A percentile compares a stretch with the other conserved stretches of the same genome.
Conservation (phyloP, 2,329 filamentous ascomycete species). For the Diaporthe ilicicola region DNA sequence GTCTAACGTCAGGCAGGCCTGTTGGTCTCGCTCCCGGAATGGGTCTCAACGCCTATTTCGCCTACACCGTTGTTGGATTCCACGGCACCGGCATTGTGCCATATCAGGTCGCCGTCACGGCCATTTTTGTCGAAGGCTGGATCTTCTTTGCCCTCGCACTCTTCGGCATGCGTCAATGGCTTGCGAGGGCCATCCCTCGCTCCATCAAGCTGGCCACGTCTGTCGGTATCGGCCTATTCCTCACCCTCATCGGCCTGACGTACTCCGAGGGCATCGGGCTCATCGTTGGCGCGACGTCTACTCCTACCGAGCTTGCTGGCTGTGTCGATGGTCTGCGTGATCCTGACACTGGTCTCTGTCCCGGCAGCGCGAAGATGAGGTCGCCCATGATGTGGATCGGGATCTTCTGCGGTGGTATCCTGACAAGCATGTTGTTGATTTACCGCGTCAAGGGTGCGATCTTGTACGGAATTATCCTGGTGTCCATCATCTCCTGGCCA, state of each 20-base stretch:
- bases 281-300: constrained; percentile 72
- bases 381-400: constrained; percentile 87
- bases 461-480: constrained; percentile 82
- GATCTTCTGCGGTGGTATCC: constrained; percentile 84
- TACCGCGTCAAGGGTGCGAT: constrained; percentile 89
- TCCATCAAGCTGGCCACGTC: constrained; percentile 89
- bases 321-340: constrained; percentile 60
- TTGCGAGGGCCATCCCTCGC: constrained; percentile 81
- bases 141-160: constrained; percentile 84
- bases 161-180: constrained; percentile 86
- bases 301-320: constrained; percentile 79
- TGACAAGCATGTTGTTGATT: constrained; percentile 83
- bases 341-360: constrained; percentile 64
- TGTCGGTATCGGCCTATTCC: constrained; percentile 85
- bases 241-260: constrained; percentile 78
- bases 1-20: constrained; percentile 49
- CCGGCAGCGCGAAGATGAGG: constrained; percentile 76
- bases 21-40: constrained; percentile 78
- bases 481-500: constrained; percentile 90
- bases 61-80: constrained; percentile 81
- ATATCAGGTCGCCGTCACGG: constrained; percentile 80
- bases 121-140: constrained; percentile 88
- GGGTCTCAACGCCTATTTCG: constrained; percentile 89
- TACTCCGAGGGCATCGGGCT: constrained; percentile 86
- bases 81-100: constrained; percentile 78